Base-by-base conservation (phyloP, 1,284 basidiomycete species). In the Coriolopsis trogii region DNA sequence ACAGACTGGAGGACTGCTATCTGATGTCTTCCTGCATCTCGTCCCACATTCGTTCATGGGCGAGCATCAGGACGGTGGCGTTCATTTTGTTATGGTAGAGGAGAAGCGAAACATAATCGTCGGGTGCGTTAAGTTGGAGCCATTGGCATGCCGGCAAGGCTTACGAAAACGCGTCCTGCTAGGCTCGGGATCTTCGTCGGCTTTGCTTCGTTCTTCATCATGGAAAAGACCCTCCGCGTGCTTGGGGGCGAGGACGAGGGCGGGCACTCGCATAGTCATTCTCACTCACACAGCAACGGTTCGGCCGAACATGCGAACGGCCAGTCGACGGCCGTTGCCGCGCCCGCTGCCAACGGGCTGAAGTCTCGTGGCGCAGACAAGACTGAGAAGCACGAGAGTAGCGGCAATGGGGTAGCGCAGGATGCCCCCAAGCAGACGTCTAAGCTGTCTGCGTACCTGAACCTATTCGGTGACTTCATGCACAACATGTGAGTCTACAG, bases 21-120 rank as follows among this genome's bases (percentile, higher is more conserved):
- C 92, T 13, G 92, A 95, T 68, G 91, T 94, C 29, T 93, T 94
- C 70, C 73, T 95, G 44, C 92, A 95, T 67, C 82, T 95, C 31
- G 85, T 95, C 41, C 92, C 92, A 13, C 93, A 95, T 68, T 80
- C 89, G 4, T 95, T 95, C 70, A 89, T 93, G 76, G 93, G 92
- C 37, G 93, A 94, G 66, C 83, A 86, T 62, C 82, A 87, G 64
- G 84, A 81, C 46, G 74, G 76, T 34, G 81, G 81, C 36, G 83
- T 84, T 16, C 83, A 87, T 56, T 79, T 89, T 47, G 78, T 94
- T 29, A 82, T 91, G 73, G 88, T 95, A 9, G 91, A 94, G 68
- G 89, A 93, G 69, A 92, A 92, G 71, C 77, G 91, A 56, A 94
- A 95, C 68, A 92, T 95, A 60, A 72, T 95, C 41, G 84, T 94